These are phyloP conservation scores for Phalaenopsis hybrid DNA, from an alignment of 116 monocot species.

Conservation along the genomic window DNA sequence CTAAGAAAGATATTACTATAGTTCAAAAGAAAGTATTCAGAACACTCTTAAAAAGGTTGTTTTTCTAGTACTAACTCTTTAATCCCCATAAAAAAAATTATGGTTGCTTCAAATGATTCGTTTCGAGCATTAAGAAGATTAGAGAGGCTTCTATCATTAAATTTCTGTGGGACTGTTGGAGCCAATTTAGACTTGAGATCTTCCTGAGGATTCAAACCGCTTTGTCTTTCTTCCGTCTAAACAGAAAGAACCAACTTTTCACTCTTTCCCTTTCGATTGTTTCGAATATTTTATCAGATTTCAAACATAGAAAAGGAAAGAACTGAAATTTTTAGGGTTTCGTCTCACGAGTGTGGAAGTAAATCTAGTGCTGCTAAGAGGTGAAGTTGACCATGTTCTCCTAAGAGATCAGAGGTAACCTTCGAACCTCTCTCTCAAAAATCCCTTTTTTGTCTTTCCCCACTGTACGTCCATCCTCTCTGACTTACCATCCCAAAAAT, in stretches of 20 bases:
- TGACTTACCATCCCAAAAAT: not conserved
- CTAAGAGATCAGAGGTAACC: not conserved
- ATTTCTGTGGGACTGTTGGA: too few species aligned
- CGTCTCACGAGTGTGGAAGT: not conserved
- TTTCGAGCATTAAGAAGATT: too few species aligned
- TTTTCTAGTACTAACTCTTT: too few species aligned
- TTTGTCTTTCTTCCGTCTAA: too few species aligned
- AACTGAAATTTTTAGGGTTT: slow-evolving; percentile 3
- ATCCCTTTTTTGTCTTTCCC: not conserved
- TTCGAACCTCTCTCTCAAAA: not conserved
- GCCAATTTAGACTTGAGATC: too few species aligned
- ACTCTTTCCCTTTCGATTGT: not conserved
- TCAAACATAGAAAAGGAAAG: not conserved
- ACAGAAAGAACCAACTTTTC: not conserved
- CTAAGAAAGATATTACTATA: too few species aligned
- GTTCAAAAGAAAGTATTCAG: too few species aligned
- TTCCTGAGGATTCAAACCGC: too few species aligned
- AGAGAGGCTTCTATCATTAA: too few species aligned
- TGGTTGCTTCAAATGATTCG: too few species aligned
- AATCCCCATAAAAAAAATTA: too few species aligned
- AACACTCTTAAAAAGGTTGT: too few species aligned
- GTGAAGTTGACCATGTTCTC: not conserved
- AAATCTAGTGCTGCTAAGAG: not conserved
- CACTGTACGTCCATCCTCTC: not conserved
- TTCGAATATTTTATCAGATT: not conserved